Conservation (phyloP, 371 early-diverging fungal genomes). For the Lichtheimia ornata region DNA sequence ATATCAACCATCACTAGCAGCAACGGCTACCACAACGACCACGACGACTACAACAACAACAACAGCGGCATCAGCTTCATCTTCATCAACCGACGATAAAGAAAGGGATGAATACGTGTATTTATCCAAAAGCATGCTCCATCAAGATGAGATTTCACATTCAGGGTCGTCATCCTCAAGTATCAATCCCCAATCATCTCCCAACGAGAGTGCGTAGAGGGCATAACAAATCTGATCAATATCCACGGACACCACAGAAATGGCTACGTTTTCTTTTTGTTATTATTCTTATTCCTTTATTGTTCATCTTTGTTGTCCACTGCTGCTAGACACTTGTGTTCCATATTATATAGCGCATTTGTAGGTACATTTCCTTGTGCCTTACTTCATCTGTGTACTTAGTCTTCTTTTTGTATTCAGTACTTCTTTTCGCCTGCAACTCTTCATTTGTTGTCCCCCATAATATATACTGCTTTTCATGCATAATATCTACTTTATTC, state of each 20-base stretch:
- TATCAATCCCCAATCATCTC: not conserved
- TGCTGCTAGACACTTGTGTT: too few relatives aligned
- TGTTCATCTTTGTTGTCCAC: too few relatives aligned
- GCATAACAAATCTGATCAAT: not conserved
- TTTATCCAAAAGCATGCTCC: slow-evolving; percentile 23
- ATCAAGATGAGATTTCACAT: slow-evolving; percentile 14
- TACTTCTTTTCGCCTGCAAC: not conserved
- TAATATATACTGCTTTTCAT: not conserved
- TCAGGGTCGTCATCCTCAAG: not conserved
- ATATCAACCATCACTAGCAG: slow-evolving; percentile 5
- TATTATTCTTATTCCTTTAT: too few relatives aligned
- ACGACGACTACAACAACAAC: not conserved
- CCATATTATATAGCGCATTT: not conserved
- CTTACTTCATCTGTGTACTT: slow-evolving; percentile 5
- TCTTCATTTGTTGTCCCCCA: not conserved
- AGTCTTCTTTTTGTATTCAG: slow-evolving; percentile 4
- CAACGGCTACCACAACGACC: not conserved
- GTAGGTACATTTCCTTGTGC: not conserved
- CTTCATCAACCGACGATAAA: slow-evolving; percentile 9
- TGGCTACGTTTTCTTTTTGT: too few relatives aligned
- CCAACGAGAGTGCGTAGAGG: slow-evolving; percentile 12
- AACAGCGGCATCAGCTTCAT: not conserved
- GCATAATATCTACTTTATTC: not conserved
- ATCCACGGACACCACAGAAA: too few relatives aligned
- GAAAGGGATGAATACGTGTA: slow-evolving; percentile 24